A percentile compares a stretch with the other conserved stretches of the same genome.
phyloP scores from a whole-genome alignment of 2,329 filamentous ascomycete species.

The Cladosporium sp. region DNA sequence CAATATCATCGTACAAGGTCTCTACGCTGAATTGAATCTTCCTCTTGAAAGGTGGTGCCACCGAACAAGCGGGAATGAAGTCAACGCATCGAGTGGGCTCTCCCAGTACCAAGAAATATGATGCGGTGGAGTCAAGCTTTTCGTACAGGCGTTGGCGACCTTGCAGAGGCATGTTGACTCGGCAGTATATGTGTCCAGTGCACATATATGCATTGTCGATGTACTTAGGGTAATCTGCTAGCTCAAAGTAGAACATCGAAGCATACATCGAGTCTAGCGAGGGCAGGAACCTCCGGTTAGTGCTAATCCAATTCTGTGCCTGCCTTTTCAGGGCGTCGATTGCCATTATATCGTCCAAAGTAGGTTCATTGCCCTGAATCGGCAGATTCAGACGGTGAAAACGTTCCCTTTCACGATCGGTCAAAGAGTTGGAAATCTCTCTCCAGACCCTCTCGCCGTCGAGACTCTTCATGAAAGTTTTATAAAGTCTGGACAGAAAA shows the following conservation, averaged over 20 bases:
- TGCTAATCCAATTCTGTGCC: conserved; percentile 10
- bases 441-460: conserved; percentile 24
- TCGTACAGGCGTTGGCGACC: conserved; percentile 14
- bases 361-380: conserved; percentile 17
- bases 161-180: conserved; percentile 12
- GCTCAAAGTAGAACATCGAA: conserved; percentile 23
- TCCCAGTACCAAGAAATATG: conserved; percentile 19
- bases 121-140: conserved; percentile 10
- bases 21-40: conserved; percentile 12
- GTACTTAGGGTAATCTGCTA: conserved; percentile 14
- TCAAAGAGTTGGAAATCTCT: conserved; percentile 18
- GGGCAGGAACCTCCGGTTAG: conserved; percentile 3
- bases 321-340: conserved; percentile 17
- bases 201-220: conserved; percentile 13
- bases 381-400: conserved; percentile 25
- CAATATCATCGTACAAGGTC: conserved; percentile 13
- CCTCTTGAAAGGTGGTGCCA: conserved; percentile 13
- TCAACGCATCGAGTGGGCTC: conserved; percentile 15
- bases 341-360: conserved; percentile 19
- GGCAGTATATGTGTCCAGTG: conserved; percentile 16
- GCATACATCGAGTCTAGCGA: conserved; percentile 20
- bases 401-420: conserved; percentile 13
- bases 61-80: conserved; percentile 1
- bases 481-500: conserved; percentile 20
- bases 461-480: conserved; percentile 21